phyloP scores from a whole-genome alignment of 352 stramenopile genomes.

The Phytophthora megakarya region DNA sequence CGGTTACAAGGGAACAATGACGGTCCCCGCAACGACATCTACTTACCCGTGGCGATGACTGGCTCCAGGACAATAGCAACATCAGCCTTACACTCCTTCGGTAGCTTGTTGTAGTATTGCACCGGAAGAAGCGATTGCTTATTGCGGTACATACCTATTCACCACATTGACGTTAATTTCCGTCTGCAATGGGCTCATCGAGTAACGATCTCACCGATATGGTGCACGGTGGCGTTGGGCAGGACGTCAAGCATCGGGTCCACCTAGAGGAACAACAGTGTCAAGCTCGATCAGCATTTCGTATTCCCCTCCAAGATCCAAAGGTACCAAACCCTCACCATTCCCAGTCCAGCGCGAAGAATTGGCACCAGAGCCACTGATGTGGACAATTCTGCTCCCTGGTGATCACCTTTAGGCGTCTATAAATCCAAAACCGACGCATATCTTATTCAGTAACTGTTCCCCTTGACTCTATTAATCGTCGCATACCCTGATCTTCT shows the following conservation, averaged over 20 bases:
- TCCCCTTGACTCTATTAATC: background rate
- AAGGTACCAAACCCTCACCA: conserved; percentile 41
- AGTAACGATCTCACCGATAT: conserved; percentile 92
- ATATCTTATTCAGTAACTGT: conserved; percentile 5
- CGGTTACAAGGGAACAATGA: no score
- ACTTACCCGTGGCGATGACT: conserved; percentile 93
- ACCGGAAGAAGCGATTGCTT: conserved; percentile 93
- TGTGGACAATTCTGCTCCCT: conserved; percentile 90
- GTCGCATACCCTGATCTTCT: conserved; percentile 67
- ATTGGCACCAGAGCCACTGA: conserved; percentile 97
- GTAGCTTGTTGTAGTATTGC: conserved; percentile 99
- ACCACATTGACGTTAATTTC: conserved; percentile 1
- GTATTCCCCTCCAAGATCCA: background rate
- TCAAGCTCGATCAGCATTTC: background rate
- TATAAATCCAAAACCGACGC: conserved; percentile 15
- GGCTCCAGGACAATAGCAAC: conserved; percentile 97
- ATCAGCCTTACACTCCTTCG: conserved; percentile 92
- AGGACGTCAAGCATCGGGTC: conserved; percentile 97
- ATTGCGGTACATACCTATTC: conserved; percentile 86
- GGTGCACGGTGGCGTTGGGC: conserved; percentile 95
- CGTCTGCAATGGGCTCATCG: conserved; percentile 8
- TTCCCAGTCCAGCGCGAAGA: conserved; percentile 91
- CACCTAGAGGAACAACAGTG: conserved; percentile 71
- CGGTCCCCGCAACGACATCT: background rate
- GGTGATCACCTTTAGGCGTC: conserved; percentile 76